phyloP scores from a whole-genome alignment of 805 yeast species.

The Candida coquimbonensis region DNA sequence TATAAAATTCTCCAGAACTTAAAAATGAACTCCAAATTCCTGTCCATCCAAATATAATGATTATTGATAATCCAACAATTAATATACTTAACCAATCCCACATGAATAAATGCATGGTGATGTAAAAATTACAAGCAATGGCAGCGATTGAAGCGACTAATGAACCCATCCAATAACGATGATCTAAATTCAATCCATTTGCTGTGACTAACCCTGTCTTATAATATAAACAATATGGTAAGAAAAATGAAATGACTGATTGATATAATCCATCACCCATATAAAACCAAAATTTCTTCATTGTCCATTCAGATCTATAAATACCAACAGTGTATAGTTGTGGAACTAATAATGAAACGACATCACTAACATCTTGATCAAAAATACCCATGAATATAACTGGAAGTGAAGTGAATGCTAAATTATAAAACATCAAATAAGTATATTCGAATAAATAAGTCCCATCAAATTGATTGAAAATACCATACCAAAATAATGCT shows the following conservation, averaged over 20 bases:
- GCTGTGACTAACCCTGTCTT: constrained; percentile 36
- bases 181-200: constrained; percentile 57
- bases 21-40: constrained; percentile 66
- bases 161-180: constrained; percentile 67
- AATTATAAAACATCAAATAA: constrained; percentile 69
- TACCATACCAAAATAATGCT: constrained; percentile 76
- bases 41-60: constrained; percentile 67
- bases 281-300: constrained; percentile 61
- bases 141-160: constrained; percentile 61
- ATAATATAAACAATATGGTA: constrained; percentile 54
- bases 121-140: constrained; percentile 58
- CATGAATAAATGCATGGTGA: constrained; percentile 60
- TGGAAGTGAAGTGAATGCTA: constrained; percentile 79
- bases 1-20: constrained; percentile 53
- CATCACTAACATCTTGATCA: constrained; percentile 74
- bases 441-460: constrained; percentile 74
- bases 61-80: constrained; percentile 48
- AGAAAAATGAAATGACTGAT: constrained; percentile 63
- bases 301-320: constrained; percentile 62
- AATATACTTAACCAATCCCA: constrained; percentile 75
- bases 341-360: constrained; percentile 65
- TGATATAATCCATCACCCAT: constrained; percentile 77
- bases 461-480: constrained; percentile 71
- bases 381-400: constrained; percentile 71
- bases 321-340: constrained; percentile 72